Base-by-base conservation (phyloP, 345 rosid genomes). In the Citrus inodora region DNA sequence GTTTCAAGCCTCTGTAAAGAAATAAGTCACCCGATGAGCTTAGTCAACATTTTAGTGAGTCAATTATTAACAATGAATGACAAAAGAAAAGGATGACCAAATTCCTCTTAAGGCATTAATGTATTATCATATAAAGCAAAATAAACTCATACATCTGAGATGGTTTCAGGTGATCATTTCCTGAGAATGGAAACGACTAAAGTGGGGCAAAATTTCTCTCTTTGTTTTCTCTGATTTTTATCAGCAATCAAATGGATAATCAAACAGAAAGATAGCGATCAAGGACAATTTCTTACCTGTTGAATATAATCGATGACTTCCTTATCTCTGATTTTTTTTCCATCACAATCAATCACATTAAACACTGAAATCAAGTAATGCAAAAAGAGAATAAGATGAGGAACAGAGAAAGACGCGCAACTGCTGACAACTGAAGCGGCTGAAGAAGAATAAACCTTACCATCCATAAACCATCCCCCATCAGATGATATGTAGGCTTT, bases 391-490 rank as follows among this genome's bases (percentile, higher is more conserved):
- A 35, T 1, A 75, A 62, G 4, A 81, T 53, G 28, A 74, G 71
- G 70, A 76, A 78, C 51, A 59, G 35, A 40, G 48, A 28, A 51
- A 63, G 32, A 53, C 22, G 11, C 74, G 64, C 24, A 60, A 77
- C 40, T 48, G 59, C 14, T 58, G 56, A 60, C 30, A 66, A 80
- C 37, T 71, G 55, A 21, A 78, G 70, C 14, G 38, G 5, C 55
- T n/a, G 51, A 66, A 76, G 77, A 67, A 73, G 73, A 73, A 42
- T 16, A 80, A 73, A 63, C 48, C 80, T 59, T 73, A 92, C 96
- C 96, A 79, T 95, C 94, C 98, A 95, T 95, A 80, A 95, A 93
- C 98, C 98, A 95, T 69, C 91, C 98, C 0, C 93, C 94, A 87
- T 95, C 98, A 75, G 94, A 95, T 16, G 98, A 89, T 78, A 95